Evolutionary conservation across 2,329 filamentous ascomycete genomes (phyloP), one percentile per base, ranked within the genome.

Genomic region (Davidsoniella virescens): DNA sequence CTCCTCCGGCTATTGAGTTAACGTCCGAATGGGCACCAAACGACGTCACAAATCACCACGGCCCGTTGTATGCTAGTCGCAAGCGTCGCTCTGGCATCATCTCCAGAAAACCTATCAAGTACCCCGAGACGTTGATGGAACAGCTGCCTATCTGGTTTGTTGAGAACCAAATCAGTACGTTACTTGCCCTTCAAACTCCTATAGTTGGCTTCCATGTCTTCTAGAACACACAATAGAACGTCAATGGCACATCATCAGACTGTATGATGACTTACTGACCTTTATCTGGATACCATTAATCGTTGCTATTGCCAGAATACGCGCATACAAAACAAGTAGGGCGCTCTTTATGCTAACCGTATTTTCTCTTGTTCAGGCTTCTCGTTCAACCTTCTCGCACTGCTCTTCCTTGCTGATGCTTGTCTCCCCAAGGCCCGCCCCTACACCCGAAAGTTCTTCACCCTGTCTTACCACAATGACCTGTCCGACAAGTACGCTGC

Each of bases 371-470:
- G 5, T 6, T 52, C 54, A 70, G 87, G 86, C 54, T 77, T 95
- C 57, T 86, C 87, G 10, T 73, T 92, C 64, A 94, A 93, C 63
- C 79, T 92, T 52, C 70, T 95, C 56, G 78, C 86, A 52, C 79
- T 93, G 56, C 78, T 95, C 56, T 78, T 83, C 63, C 78, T 94
- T 56, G 79, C 85, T 51, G 87, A 95, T 67, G 69, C 80, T 59
- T 80, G 82, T 61, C 87, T 94, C 62, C 87, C 90, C 47, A 82
- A 81, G 59, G 78, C 87, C 45, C 78, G 86, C 56, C 70, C 75
- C 49, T 79, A 84, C 60, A 94, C 87, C n/a, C 73, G 75, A 60
- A 92, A 88, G 58, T 94, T 94, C 70, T 87, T 94, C 67, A 75
- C 78, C 51, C 75, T 95, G 52, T 88, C 85, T 52, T 92, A 96